phyloP scores from a whole-genome alignment of 345 rosid genomes.

The Stellera chamaejasme region DNA sequence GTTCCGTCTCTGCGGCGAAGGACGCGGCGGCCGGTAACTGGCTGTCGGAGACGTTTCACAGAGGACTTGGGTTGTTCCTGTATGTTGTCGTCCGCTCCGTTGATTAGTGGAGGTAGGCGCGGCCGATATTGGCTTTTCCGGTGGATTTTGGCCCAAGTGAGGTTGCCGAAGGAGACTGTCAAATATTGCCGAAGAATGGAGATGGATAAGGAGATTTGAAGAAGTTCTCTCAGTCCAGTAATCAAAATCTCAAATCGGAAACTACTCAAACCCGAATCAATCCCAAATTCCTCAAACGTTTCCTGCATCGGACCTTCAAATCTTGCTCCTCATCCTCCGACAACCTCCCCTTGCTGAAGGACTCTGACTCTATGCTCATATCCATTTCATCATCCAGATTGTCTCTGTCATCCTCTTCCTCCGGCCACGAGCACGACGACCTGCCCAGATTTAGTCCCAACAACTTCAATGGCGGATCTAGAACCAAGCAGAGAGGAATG shows the following conservation, averaged over 20 bases:
- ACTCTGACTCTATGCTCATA: slow-evolving; percentile 53
- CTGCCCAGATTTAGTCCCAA: slow-evolving; percentile 84
- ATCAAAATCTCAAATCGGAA: slow-evolving; percentile 19
- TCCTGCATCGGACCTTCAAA: slow-evolving; percentile 61
- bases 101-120: no score
- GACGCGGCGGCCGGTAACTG: no score
- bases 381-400: slow-evolving; percentile 69
- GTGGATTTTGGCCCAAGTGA: no score
- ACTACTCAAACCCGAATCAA: slow-evolving; percentile 16
- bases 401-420: slow-evolving; percentile 87
- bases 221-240: slow-evolving; percentile 38
- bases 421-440: slow-evolving; percentile 83
- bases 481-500: slow-evolving; percentile 68
- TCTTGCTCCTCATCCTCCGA: slow-evolving; percentile 34
- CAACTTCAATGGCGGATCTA: slow-evolving; percentile 84
- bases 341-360: slow-evolving; percentile 61
- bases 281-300: slow-evolving; percentile 51
- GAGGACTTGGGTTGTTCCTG: no score
- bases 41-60: no score
- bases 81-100: no score
- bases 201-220: no score
- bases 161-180: slow-evolving; percentile 19
- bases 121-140: no score
- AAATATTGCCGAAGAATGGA: slow-evolving; percentile 33
- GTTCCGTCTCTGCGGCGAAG: no score